Evolutionary conservation across 2,329 filamentous ascomycete species (phyloP).

Genomic region (Trichophyton mentagrophytes): DNA sequence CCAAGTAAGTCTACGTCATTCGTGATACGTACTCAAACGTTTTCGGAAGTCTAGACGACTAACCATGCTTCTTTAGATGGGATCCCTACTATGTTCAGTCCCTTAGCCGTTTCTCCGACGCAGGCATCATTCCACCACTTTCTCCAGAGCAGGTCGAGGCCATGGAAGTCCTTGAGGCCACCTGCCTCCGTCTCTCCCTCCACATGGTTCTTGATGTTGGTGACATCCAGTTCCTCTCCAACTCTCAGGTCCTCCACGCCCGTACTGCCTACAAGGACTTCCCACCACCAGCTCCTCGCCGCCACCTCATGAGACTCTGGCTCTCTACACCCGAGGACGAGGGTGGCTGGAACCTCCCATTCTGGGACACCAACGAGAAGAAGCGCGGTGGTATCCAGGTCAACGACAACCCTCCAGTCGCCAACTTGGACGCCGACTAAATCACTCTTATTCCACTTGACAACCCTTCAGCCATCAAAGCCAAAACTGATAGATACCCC

Average conservation of each 20-base stretch:
- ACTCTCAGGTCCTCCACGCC: slow-evolving; percentile 68
- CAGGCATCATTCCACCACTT: slow-evolving; percentile 59
- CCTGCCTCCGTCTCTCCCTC: slow-evolving; percentile 57
- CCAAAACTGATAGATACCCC: background rate
- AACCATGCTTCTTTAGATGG: slow-evolving; percentile 38
- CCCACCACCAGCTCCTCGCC: slow-evolving; percentile 53
- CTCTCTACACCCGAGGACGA: slow-evolving; percentile 67
- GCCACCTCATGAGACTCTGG: slow-evolving; percentile 77
- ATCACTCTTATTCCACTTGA: background rate
- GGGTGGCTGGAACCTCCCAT: slow-evolving; percentile 75
- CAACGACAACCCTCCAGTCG: slow-evolving; percentile 61
- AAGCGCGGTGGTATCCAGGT: slow-evolving; percentile 86
- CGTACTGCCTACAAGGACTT: slow-evolving; percentile 66
- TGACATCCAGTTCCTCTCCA: slow-evolving; percentile 77
- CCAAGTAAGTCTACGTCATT: slow-evolving; percentile 41
- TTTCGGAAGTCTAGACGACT: slow-evolving; percentile 10
- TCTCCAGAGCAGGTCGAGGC: slow-evolving; percentile 57
- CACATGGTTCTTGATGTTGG: slow-evolving; percentile 81
- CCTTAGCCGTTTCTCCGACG: slow-evolving; percentile 59
- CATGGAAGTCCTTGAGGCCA: slow-evolving; percentile 58
- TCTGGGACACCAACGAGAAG: slow-evolving; percentile 67
- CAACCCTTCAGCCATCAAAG: background rate
- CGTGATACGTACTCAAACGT: background rate
- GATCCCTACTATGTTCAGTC: slow-evolving; percentile 80
- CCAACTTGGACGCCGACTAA: slow-evolving; percentile 66